Percentiles rank a stretch among this genome's conserved stretches.
phyloP scores from a whole-genome alignment of 257 asterid genomes.

The Cinchona pubescens region DNA sequence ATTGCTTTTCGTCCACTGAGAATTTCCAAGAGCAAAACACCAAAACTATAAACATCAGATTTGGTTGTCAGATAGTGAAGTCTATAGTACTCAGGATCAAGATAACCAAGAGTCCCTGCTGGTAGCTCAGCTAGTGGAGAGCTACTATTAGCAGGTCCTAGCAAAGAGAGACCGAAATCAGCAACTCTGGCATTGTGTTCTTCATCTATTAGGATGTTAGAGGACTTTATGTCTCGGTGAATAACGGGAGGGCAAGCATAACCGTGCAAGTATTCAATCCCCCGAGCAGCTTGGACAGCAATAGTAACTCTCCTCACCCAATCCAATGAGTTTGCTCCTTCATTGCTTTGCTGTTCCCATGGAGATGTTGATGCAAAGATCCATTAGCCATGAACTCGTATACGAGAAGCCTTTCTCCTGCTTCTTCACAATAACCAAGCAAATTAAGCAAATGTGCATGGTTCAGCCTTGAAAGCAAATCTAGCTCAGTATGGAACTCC shows the following conservation, averaged over 20 bases:
- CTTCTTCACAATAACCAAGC: conserved; percentile 90
- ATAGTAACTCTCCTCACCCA: conserved; percentile 86
- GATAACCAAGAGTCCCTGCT: conserved; percentile 88
- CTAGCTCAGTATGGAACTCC: conserved; percentile 82
- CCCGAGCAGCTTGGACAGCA: conserved; percentile 92
- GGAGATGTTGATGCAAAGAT: conserved; percentile 76
- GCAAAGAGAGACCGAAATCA: conserved; percentile 80
- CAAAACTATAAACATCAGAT: conserved; percentile 86
- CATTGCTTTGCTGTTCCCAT: conserved; percentile 40
- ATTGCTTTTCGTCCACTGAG: conserved; percentile 85
- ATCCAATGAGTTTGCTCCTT: conserved; percentile 67
- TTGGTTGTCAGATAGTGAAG: conserved; percentile 87
- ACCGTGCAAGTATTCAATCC: conserved; percentile 84
- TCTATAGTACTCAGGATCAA: conserved; percentile 87
- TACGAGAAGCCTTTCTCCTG: conserved; percentile 76
- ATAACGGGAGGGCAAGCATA: conserved; percentile 97
- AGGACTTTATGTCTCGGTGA: conserved; percentile 86
- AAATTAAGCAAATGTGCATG: conserved; percentile 81
- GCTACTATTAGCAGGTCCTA: conserved; percentile 84
- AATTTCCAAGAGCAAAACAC: conserved; percentile 78
- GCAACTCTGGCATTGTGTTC: conserved; percentile 94
- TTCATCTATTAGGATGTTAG: conserved; percentile 85
- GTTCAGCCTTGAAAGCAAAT: conserved; percentile 75
- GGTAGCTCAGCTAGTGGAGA: conserved; percentile 90
- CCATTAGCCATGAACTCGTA: conserved; percentile 97